Evolutionary conservation across 305 asterid genomes (phyloP), one percentile per base, ranked within the genome.

Genomic region (Euphrasia arctica): DNA sequence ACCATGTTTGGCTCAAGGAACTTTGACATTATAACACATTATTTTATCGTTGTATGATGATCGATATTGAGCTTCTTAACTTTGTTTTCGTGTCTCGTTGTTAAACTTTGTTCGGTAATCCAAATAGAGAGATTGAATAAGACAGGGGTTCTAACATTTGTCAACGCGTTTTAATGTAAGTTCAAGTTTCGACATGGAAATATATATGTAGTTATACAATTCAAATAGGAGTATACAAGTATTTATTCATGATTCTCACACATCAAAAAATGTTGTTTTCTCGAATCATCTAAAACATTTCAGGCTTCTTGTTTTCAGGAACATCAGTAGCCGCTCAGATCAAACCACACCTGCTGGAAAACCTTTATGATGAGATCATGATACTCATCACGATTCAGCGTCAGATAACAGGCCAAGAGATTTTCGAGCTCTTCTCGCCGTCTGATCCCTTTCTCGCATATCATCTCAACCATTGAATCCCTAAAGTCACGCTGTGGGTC

Each of bases 391-490:
- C 72, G 57, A 70, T 92, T 90, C 74, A 87, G 66, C 51, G 94
- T 85, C 32, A 92, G 85, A 65, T 92, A 92, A 76, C 86, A 83
- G 48, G 93, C 91, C 87, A 92, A 77, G 70, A 92, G 93, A 67
- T 92, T 86, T 73, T 87, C 82, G 9, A 92, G 95, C 70, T 87
- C 96, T 65, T 87, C 83, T 3, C 85, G 81, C 39, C 48, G 72
- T 72, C 48, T 69, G 29, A 87, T 87, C 54, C 79, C 78, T 60
- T 76, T 80, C 72, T 78, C 84, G 27, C 60, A 58, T 64, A 92
- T 92, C 97, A 92, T 92, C 80, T 87, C 96, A 13, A 81, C 59
- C 98, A 92, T 92, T 2, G 98, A 92, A 29, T 92, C 86, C 77
- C 82, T 82, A 82, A 92, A 92, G 66, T 92, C 98, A 62, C 73